Evolutionary conservation across 371 early-diverging fungal genomes (phyloP).

Genomic region (Rhizopus sp.): DNA sequence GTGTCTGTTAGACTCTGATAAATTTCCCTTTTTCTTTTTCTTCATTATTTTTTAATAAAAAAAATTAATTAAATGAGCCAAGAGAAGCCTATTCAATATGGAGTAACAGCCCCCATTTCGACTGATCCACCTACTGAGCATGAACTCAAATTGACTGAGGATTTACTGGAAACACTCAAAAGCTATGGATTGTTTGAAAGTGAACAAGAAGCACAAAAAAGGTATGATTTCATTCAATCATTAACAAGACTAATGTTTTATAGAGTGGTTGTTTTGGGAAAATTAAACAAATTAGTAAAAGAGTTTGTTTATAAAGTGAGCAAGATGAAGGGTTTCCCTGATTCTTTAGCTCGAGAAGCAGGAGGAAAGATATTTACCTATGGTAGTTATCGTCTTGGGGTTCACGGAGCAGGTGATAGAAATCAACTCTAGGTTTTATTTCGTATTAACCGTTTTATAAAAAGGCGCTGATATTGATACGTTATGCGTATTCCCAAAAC

Average conservation of each 20-base stretch:
- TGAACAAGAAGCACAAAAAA: slow-evolving; percentile 63
- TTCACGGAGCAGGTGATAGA: slow-evolving; percentile 83
- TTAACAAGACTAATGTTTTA: not conserved
- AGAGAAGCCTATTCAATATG: slow-evolving; percentile 32
- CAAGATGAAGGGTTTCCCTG: slow-evolving; percentile 68
- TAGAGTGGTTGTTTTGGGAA: slow-evolving; percentile 87
- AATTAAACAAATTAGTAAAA: slow-evolving; percentile 83
- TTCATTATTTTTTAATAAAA: not conserved
- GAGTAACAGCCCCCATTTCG: slow-evolving; percentile 67
- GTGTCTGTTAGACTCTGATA: too few relatives aligned
- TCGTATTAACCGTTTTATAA: not conserved
- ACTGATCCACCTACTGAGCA: slow-evolving; percentile 47
- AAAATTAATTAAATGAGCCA: not conserved
- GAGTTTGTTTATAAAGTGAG: slow-evolving; percentile 86
- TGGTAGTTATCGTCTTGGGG: slow-evolving; percentile 99
- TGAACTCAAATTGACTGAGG: slow-evolving; percentile 66
- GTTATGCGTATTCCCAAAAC: slow-evolving; percentile 92
- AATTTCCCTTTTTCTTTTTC: too few relatives aligned
- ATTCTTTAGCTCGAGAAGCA: slow-evolving; percentile 76
- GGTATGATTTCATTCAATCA: slow-evolving; percentile 20
- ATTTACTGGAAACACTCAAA: slow-evolving; percentile 65
- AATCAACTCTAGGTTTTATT: not conserved
- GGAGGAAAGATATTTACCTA: slow-evolving; percentile 98
- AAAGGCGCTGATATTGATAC: slow-evolving; percentile 98
- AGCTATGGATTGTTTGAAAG: slow-evolving; percentile 77